Evolutionary conservation across 768 basidiomycete species (phyloP), one percentile per base, ranked within the genome.

Genomic region (Tylopilus felleus): DNA sequence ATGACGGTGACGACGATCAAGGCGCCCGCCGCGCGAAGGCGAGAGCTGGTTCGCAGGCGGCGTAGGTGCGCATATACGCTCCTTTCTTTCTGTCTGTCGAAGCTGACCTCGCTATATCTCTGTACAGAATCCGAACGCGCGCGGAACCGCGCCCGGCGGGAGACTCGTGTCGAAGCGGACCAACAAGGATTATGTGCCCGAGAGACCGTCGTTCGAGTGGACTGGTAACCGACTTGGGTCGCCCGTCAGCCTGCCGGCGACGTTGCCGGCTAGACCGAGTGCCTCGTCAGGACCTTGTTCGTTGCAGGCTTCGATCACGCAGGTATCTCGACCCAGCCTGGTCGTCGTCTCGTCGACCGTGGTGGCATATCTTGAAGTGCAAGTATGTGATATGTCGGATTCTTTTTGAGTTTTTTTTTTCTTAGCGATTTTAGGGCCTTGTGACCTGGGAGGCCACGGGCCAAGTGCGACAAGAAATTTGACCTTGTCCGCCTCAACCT

Each of bases 21-120:
- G 77, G n/a, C n/a, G 78, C 1, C 44, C 52, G 7, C 56, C 53
- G 1, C 41, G 45, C 33, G 78, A 79, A 17, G 74, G 77, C 2
- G 83, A 90, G 61, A 85, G 78, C 59, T 90, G 86, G 80, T 98
- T 91, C 70, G 87, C 96, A 4, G 96, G 95, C 19, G 96, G 96
- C 77, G 91, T 65, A 94, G 92, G 93, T 90, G 33, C 31, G 67
- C 48, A 23, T 19, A 38, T 21, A 45, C 4, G 45, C 17, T 4
- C 16, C 17, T 19, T 8, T n/a, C 3, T 19, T 12, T 2, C 35
- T 6, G 29, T 23, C 23, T 23, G 12, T n/a, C n/a, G 35, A 43
- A 40, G 19, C 29, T 12, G 44, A 44, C 12, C 42, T n/a, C n/a
- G n/a, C n/a, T 31, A 94, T 2, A 78, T 99, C 42, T 88, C 86